Evolutionary conservation across 345 rosid genomes (phyloP), one percentile per base, ranked within the genome.

Genomic region (Dimocarpus longan): DNA sequence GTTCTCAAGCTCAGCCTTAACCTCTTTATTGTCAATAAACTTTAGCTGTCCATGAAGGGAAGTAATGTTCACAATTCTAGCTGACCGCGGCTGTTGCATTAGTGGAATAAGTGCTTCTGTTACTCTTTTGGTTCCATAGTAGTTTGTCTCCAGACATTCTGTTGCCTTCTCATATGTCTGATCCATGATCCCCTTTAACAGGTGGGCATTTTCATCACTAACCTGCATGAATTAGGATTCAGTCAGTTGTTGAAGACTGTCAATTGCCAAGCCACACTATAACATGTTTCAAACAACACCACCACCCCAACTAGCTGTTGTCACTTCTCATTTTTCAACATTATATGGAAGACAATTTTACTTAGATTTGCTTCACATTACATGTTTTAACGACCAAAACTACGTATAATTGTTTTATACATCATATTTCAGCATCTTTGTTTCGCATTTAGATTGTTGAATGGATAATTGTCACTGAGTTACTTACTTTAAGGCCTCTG

Each of bases 21-120:
- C 60, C 46, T 76, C 43, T 60, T 75, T 19, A 5, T 80, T 64
- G 16, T 60, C 11, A 3, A 66, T 76, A 13, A 24, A 26, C 52
- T 76, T 76, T 39, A 73, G 63, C 76, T 39, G 74, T 54, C 80
- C 82, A 0, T 75, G 0, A n/a, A 22, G 13, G 24, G 82, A 84
- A 71, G 84, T 67, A 24, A 79, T 64, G 64, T 78, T 84, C 19
- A 84, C 80, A 32, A 77, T 57, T 56, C 60, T 84, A 0, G 84
- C 59, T 5, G 57, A 74, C 60, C 50, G 8, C 5, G 86, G 74
- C 4, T 37, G 78, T 42, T 75, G 79, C 66, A 71, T 77, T 40
- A 75, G 70, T 8, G 82, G 80, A 57, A 80, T 46, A 22, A 80
- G 74, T 18, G 63, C 79, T 37, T 43, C 69, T 8, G 80, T 81